Evolutionary conservation across 306 rosid species (phyloP), one percentile per base, ranked within the genome.

Genomic region (Lathyrus sativus): DNA sequence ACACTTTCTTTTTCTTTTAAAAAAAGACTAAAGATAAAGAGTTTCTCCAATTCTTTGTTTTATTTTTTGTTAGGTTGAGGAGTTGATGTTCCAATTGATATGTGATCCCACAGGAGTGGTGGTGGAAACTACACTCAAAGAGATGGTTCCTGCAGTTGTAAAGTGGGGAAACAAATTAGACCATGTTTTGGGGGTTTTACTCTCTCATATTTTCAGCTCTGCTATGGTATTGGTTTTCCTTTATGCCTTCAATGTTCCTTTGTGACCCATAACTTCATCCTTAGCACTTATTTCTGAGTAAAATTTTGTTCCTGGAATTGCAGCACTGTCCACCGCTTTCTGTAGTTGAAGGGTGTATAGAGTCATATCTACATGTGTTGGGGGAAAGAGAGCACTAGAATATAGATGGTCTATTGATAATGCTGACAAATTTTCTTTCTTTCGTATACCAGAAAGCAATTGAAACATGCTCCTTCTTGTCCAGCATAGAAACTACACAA

Each of bases 41-140:
- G 60, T 76, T 75, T 54, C 79, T 82, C 70, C 83, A 81, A 81
- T 77, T 65, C 44, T 76, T 74, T 76, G 18, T 70, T 71, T 80
- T 67, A 28, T 79, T 81, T 85, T 44, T 80, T 76, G 74, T 58
- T 68, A 93, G 99, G 99, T 93, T 62, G 97, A 93, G 86, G 97
- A 90, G 74, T 64, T 90, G 85, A 84, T 90, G 96, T 90, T 93
- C 80, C 99, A 93, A 74, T 76, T 93, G 79, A 79, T 86, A 55
- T 90, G 96, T 63, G 97, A 93, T 79, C 99, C 95, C 29, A 81
- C 97, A 67, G 99, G 96, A 69, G 96, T 89, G 62, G 99, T 93
- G 78, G 99, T 90, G 56, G 99, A 93, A 76, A 74, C 85, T 80
- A 72, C 99, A 12, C 85, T 93, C 50, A 86, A 87, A 75, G 86